These are phyloP conservation scores for Syzygium jambos DNA, from an alignment of 345 rosid species.

Conservation along the genomic window DNA sequence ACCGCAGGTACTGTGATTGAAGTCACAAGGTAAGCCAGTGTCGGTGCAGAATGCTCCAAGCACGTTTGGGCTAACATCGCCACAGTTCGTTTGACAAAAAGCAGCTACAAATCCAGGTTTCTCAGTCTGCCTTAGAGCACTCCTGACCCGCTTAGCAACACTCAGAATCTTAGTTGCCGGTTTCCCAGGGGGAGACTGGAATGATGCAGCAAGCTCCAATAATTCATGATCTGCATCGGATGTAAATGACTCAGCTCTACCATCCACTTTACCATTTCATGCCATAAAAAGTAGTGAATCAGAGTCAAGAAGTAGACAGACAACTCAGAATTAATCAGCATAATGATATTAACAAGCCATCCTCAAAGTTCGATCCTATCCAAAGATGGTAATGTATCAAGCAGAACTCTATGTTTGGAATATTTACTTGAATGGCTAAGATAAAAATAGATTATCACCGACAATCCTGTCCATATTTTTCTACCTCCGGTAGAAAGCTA, in stretches of 20 bases:
- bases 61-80: slow-evolving; percentile 97
- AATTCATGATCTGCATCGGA: slow-evolving; percentile 56
- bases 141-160: slow-evolving; percentile 71
- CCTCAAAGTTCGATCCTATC: neutral
- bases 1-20: slow-evolving; percentile 95
- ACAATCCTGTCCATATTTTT: neutral
- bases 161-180: slow-evolving; percentile 56
- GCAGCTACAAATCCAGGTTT: slow-evolving; percentile 91
- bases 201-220: slow-evolving; percentile 87
- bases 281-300: neutral
- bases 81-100: slow-evolving; percentile 95
- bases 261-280: neutral
- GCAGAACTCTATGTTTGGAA: neutral
- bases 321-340: neutral
- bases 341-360: neutral
- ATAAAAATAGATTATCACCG: neutral
- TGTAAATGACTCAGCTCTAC: neutral
- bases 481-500: neutral
- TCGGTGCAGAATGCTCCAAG: slow-evolving; percentile 91
- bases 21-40: slow-evolving; percentile 93
- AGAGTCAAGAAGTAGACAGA: neutral
- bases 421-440: neutral
- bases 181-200: slow-evolving; percentile 64
- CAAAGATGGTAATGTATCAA: neutral
- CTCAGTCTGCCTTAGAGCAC: slow-evolving; percentile 70